Evolutionary conservation across 2,329 filamentous ascomycete species (phyloP).

Genomic region (Colletotrichum sp.): DNA sequence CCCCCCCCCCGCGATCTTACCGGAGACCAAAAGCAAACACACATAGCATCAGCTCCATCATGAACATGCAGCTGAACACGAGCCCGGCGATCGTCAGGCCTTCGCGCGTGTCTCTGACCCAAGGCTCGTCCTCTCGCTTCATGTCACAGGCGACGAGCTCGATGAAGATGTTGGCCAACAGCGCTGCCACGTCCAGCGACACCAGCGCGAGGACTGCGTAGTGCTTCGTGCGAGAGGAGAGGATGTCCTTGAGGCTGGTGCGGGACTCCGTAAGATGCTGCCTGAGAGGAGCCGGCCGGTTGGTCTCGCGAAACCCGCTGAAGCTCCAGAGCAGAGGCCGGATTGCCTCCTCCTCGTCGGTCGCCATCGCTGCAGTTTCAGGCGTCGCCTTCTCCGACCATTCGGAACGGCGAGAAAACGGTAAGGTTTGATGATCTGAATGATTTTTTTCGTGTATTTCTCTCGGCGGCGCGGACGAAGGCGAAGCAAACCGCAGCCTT

Average conservation of each 20-base stretch:
- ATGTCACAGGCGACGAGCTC: constrained; percentile 53
- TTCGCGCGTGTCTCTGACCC: constrained; percentile 41
- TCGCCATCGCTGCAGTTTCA: neutral
- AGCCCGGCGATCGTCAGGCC: constrained; percentile 56
- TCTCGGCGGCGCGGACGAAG: neutral
- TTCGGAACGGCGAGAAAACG: neutral
- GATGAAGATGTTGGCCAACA: constrained; percentile 52
- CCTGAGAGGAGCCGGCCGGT: constrained; percentile 9
- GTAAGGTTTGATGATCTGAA: neutral
- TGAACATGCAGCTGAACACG: constrained; percentile 67
- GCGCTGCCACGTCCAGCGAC: constrained; percentile 47
- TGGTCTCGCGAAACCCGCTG: constrained; percentile 17
- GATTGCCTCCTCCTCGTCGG: constrained; percentile 12
- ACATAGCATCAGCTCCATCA: constrained; percentile 63
- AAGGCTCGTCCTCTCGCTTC: constrained; percentile 39
- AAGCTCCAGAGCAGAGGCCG: constrained; percentile 15
- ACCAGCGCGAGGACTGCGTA: constrained; percentile 48
- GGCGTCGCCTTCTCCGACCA: neutral
- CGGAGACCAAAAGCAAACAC: constrained; percentile 65
- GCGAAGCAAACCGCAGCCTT: neutral
- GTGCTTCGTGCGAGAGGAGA: constrained; percentile 44
- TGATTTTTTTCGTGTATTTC: neutral
- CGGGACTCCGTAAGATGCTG: constrained; percentile 15
- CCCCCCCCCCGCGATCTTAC: too few species aligned
- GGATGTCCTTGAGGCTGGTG: constrained; percentile 4